These are phyloP conservation scores for Elongisporangium undulatum DNA, from an alignment of 352 stramenopile genomes.

Conservation along the genomic window DNA sequence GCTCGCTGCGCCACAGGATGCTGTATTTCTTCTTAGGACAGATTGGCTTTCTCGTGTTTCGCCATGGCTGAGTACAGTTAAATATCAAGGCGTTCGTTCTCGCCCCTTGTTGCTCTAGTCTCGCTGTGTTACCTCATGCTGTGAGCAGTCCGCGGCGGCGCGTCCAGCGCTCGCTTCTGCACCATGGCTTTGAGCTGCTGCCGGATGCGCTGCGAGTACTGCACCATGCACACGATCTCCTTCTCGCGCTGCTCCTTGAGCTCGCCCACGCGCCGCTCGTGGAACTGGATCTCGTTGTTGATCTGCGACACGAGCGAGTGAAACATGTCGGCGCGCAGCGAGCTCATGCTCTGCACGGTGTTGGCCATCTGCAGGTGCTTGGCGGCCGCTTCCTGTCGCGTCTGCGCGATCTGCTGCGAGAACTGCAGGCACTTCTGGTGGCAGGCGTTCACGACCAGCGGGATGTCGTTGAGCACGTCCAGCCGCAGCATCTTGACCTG, in stretches of 20 bases:
- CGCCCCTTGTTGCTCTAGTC: background rate
- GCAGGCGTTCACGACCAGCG: slow-evolving; percentile 43
- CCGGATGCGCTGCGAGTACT: slow-evolving; percentile 53
- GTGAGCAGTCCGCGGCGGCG: background rate
- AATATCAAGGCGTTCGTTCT: slow-evolving; percentile 2
- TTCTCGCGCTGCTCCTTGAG: slow-evolving; percentile 53
- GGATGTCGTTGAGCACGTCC: slow-evolving; percentile 50
- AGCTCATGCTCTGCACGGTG: slow-evolving; percentile 23
- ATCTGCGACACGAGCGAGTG: slow-evolving; percentile 34
- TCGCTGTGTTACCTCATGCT: background rate
- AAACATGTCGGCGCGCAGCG: slow-evolving; percentile 27
- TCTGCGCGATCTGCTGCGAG: slow-evolving; percentile 37
- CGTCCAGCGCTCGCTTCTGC: background rate
- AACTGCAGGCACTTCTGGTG: slow-evolving; percentile 58
- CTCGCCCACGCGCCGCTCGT: slow-evolving; percentile 30
- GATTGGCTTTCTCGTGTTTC: slow-evolving; percentile 77
- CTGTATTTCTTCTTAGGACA: slow-evolving; percentile 80
- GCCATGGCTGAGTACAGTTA: slow-evolving; percentile 42
- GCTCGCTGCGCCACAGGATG: slow-evolving; percentile 39
- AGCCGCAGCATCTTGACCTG: slow-evolving; percentile 51
- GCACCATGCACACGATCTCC: slow-evolving; percentile 68
- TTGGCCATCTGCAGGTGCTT: slow-evolving; percentile 41
- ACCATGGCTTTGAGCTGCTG: slow-evolving; percentile 33
- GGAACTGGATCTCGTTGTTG: slow-evolving; percentile 38
- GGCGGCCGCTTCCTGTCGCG: slow-evolving; percentile 20